These are phyloP conservation scores for Hymenoscyphus fraxineus DNA, from an alignment of 2,329 filamentous ascomycete species.

Conservation along the genomic window DNA sequence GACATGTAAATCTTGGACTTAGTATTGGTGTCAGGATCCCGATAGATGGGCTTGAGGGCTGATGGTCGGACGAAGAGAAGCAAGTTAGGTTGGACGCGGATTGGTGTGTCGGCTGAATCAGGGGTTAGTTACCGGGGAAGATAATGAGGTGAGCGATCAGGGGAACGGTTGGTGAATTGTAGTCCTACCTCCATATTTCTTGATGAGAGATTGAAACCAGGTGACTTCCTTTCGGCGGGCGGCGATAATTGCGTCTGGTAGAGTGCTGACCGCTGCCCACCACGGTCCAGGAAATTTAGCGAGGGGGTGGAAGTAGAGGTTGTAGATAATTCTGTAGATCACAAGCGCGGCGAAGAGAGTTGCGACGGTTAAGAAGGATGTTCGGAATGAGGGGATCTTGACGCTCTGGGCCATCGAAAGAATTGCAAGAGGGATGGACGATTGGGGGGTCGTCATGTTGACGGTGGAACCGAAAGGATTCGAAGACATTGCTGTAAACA, in stretches of 20 bases:
- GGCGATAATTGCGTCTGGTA: background rate
- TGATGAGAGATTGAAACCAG: background rate
- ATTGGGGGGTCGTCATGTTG: no score
- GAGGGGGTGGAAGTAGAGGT: conserved; percentile 4
- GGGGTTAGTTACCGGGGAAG: background rate
- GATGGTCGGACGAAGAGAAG: background rate
- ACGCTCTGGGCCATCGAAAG: no score
- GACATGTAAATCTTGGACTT: background rate
- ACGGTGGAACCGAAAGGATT: no score
- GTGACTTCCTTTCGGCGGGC: background rate
- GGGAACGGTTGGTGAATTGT: background rate
- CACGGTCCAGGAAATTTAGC: background rate
- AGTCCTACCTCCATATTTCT: background rate
- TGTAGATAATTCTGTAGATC: background rate
- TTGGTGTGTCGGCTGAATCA: background rate
- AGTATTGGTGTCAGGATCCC: background rate
- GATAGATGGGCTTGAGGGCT: background rate
- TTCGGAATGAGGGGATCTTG: no score
- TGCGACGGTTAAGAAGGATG: background rate
- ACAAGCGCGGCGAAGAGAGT: background rate
- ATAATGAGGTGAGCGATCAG: background rate
- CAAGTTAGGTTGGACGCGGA: background rate
- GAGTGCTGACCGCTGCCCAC: background rate
- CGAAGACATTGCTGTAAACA: no score
- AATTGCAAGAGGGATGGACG: no score